Conservation (phyloP, 108 stramenopile species). For the Fistulifera solaris region DNA sequence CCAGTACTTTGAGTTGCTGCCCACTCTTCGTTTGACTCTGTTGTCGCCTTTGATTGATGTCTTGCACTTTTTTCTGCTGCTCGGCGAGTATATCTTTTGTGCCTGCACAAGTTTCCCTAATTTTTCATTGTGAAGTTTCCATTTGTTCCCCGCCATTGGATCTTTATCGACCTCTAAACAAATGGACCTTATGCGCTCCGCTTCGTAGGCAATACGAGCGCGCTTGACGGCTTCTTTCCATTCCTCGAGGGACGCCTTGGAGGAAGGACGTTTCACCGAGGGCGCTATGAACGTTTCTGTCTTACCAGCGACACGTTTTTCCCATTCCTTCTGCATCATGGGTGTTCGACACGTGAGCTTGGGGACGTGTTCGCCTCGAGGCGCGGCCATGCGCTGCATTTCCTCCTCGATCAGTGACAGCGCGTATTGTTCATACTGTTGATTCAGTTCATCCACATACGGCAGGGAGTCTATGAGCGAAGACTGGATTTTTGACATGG, state of each 20-base stretch:
- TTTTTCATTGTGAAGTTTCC: neutral
- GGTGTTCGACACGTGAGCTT: neutral
- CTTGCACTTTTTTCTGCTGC: neutral
- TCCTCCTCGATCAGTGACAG: slow-evolving; percentile 70
- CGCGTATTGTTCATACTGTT: slow-evolving; percentile 70
- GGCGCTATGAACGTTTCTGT: too few species aligned
- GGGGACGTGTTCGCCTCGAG: neutral
- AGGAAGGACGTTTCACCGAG: neutral
- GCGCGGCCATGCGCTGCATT: slow-evolving; percentile 12
- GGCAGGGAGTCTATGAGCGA: slow-evolving; percentile 49
- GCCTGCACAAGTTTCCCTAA: neutral
- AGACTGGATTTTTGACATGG: too few species aligned
- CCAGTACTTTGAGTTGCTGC: neutral
- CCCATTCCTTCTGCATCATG: neutral
- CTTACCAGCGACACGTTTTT: neutral
- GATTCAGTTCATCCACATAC: slow-evolving; percentile 64
- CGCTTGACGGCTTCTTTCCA: neutral
- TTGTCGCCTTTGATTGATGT: neutral
- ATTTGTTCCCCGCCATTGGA: neutral
- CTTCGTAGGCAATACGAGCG: slow-evolving; percentile 23
- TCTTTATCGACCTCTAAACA: slow-evolving; percentile 31
- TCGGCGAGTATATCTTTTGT: neutral
- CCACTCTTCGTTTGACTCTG: neutral
- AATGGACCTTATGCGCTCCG: slow-evolving; percentile 28
- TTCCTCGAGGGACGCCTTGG: neutral